These are phyloP conservation scores for Diutina scorzettiae DNA, from an alignment of 1,139 yeast genomes.

Conservation along the genomic window DNA sequence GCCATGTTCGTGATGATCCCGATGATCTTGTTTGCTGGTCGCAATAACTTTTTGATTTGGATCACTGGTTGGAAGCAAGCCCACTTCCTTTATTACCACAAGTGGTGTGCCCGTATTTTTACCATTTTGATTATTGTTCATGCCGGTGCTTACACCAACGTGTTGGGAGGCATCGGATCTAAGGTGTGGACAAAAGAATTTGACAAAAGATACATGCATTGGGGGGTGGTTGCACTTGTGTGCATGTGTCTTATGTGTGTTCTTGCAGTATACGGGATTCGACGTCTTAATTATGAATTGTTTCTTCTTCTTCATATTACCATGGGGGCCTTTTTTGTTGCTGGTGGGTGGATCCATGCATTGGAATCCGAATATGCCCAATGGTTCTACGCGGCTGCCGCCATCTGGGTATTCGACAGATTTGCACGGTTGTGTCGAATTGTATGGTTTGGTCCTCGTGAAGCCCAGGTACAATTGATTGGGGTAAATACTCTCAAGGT, in stretches of 20 bases:
- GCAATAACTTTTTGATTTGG: conserved; percentile 3
- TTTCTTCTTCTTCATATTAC: conserved; percentile 30
- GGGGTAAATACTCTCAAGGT: conserved; percentile 35
- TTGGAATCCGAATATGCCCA: conserved; percentile 25
- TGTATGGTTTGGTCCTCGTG: conserved; percentile 10
- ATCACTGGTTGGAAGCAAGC: neutral
- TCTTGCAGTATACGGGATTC: neutral
- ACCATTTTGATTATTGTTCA: conserved; percentile 20
- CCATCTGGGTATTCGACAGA: conserved; percentile 10
- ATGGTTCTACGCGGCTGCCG: conserved; percentile 6
- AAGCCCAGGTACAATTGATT: conserved; percentile 36
- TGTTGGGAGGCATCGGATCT: conserved; percentile 5
- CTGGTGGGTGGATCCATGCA: conserved; percentile 36
- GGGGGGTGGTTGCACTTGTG: conserved; percentile 8
- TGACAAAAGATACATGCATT: conserved; percentile 7
- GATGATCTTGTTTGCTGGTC: conserved; percentile 1
- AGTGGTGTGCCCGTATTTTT: conserved; percentile 13
- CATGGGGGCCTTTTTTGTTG: conserved; percentile 27
- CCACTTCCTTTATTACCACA: neutral
- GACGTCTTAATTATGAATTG: conserved; percentile 23
- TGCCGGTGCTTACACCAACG: conserved; percentile 25
- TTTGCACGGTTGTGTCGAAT: conserved; percentile 9
- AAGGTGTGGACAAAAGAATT: conserved; percentile 9
- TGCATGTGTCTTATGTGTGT: conserved; percentile 2
- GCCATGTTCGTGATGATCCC: neutral